These are phyloP conservation scores for Neocatenulostroma microsporum DNA, from an alignment of 2,329 filamentous ascomycete species.

Conservation along the genomic window DNA sequence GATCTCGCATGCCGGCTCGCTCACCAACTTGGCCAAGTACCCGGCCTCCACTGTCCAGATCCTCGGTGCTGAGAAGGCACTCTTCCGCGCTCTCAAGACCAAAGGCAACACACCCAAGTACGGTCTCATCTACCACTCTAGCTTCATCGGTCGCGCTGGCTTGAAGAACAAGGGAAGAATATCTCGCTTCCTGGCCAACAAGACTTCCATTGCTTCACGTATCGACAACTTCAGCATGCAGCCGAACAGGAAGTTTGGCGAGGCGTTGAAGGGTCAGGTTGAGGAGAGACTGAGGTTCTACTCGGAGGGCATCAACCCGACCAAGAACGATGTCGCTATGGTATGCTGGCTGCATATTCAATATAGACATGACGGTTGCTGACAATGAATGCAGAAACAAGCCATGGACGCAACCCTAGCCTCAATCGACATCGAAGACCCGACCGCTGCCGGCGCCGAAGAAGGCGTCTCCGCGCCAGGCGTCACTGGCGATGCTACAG, in stretches of 20 bases:
- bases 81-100: constrained; percentile 97
- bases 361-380: too few species aligned
- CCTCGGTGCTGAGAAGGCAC: constrained; percentile 93
- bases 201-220: constrained; percentile 90
- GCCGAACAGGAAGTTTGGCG: constrained; percentile 86
- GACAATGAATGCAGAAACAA: constrained; percentile 58
- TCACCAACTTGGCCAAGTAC: constrained; percentile 95
- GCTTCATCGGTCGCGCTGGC: constrained; percentile 85
- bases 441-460: constrained; percentile 52
- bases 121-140: constrained; percentile 93
- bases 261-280: constrained; percentile 83
- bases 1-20: constrained; percentile 91
- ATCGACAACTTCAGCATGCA: constrained; percentile 97
- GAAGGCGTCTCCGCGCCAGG: constrained; percentile 59
- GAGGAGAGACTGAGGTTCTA: constrained; percentile 97
- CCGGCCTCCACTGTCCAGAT: constrained; percentile 98
- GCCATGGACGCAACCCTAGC: constrained; percentile 74
- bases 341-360: constrained; percentile 50
- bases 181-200: constrained; percentile 95
- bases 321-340: constrained; percentile 93
- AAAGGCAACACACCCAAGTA: constrained; percentile 99
- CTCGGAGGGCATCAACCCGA: constrained; percentile 77
- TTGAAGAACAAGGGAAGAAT: constrained; percentile 97
- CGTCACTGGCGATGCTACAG: constrained; percentile 45
- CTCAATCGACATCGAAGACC: constrained; percentile 54